These are phyloP conservation scores for Trichoderma polysporum DNA, from an alignment of 2,329 filamentous ascomycete species.

Conservation along the genomic window DNA sequence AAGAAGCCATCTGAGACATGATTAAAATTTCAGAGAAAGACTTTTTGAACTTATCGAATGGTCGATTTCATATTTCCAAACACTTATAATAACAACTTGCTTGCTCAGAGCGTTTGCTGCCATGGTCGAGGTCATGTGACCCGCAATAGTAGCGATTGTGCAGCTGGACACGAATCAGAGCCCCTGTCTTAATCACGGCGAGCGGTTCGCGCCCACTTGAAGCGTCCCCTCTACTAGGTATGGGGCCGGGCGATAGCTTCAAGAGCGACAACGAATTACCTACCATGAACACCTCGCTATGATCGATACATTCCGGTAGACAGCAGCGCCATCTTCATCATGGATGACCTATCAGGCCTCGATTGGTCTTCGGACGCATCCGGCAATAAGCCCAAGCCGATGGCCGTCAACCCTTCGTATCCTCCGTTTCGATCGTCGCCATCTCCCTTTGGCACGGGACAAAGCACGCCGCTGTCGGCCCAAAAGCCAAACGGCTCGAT, in stretches of 20 bases:
- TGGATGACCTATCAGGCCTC: constrained; percentile 63
- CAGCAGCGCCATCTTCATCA: constrained; percentile 35
- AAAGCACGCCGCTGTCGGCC: constrained; percentile 55
- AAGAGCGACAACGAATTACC: constrained; percentile 25
- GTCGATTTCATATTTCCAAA: not conserved
- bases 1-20: not conserved
- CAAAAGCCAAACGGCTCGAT: constrained; percentile 46
- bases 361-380: constrained; percentile 55
- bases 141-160: not conserved
- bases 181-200: constrained; percentile 16
- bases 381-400: constrained; percentile 36
- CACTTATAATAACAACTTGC: not conserved
- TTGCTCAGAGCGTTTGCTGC: not conserved
- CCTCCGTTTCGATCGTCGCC: constrained; percentile 55
- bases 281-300: constrained; percentile 27
- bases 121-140: constrained; percentile 4
- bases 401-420: constrained; percentile 47
- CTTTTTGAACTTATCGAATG: too few relatives aligned
- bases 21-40: not conserved
- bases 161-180: constrained; percentile 14
- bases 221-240: constrained; percentile 13
- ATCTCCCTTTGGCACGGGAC: constrained; percentile 55
- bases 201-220: not conserved
- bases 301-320: constrained; percentile 28
- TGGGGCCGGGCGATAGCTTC: constrained; percentile 1